Conservation (phyloP, 768 basidiomycete genomes). For the Suillus fuscotomentosus region DNA sequence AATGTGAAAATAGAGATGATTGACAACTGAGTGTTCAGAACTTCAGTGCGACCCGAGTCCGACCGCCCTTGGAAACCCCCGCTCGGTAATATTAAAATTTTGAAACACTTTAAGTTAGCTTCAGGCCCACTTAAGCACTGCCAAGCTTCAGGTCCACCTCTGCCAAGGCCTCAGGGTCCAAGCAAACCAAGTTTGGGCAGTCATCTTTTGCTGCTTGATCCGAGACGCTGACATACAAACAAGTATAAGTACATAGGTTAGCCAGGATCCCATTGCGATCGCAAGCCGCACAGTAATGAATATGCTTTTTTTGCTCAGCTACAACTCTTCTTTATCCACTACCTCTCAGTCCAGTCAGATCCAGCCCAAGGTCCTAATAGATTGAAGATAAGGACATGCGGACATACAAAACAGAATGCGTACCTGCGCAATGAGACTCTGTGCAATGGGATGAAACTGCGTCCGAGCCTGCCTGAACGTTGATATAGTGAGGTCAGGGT, state of each 20-base stretch:
- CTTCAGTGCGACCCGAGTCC: too few species aligned
- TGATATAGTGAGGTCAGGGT: constrained; percentile 33
- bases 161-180: neutral
- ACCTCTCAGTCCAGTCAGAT: neutral
- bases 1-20: neutral
- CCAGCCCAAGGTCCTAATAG: constrained; percentile 24
- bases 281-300: neutral
- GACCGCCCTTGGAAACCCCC: neutral
- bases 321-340: neutral
- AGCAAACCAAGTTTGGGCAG: neutral
- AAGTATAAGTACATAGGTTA: neutral
- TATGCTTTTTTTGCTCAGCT: neutral
- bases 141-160: neutral
- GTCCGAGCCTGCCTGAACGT: constrained; percentile 33
- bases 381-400: neutral
- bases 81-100: neutral
- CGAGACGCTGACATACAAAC: neutral
- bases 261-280: neutral
- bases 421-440: constrained; percentile 50
- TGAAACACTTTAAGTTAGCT: neutral
- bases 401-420: constrained; percentile 5
- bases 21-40: neutral
- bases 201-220: neutral
- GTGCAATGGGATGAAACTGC: constrained; percentile 52
- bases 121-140: neutral